Conservation (phyloP, 768 basidiomycete genomes). For the Suillus ampliporus region DNA sequence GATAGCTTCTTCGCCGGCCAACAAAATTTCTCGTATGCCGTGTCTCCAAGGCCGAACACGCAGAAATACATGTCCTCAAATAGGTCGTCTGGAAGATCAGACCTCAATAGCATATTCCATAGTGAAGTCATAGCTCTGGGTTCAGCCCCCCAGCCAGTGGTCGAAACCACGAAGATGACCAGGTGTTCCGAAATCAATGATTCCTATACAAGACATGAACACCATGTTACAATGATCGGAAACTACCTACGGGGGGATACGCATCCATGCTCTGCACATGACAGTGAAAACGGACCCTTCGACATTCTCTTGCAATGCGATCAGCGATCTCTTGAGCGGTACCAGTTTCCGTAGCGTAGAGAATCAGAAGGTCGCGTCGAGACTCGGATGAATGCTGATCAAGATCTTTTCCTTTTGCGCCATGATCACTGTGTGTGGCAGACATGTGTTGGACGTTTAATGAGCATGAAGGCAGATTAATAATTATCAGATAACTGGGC, state of each 20-base stretch:
- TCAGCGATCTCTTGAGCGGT: slow-evolving; percentile 85
- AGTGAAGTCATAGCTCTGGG: slow-evolving; percentile 79
- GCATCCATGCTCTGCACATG: slow-evolving; percentile 39
- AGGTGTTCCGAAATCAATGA: slow-evolving; percentile 69
- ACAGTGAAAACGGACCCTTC: slow-evolving; percentile 60
- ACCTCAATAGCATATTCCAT: slow-evolving; percentile 79
- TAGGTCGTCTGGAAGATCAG: slow-evolving; percentile 75
- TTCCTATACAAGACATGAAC: slow-evolving; percentile 45
- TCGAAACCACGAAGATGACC: slow-evolving; percentile 81
- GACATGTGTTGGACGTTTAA: background rate
- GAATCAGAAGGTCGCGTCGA: slow-evolving; percentile 59
- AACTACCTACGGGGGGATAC: slow-evolving; percentile 35
- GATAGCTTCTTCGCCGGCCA: slow-evolving; percentile 89
- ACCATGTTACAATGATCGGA: background rate
- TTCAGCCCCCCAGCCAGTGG: slow-evolving; percentile 84
- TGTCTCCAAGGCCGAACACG: slow-evolving; percentile 87
- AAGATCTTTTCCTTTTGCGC: background rate
- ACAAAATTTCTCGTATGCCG: slow-evolving; percentile 87
- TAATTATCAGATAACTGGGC: no score
- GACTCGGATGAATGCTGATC: background rate
- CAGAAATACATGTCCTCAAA: slow-evolving; percentile 82
- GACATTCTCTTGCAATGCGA: slow-evolving; percentile 72
- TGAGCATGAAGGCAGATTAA: slow-evolving; percentile 5
- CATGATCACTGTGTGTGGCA: slow-evolving; percentile 3
- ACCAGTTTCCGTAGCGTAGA: slow-evolving; percentile 94